Conservation (phyloP, 73 alveolate genomes). For the Paramecium pentaurelia region DNA sequence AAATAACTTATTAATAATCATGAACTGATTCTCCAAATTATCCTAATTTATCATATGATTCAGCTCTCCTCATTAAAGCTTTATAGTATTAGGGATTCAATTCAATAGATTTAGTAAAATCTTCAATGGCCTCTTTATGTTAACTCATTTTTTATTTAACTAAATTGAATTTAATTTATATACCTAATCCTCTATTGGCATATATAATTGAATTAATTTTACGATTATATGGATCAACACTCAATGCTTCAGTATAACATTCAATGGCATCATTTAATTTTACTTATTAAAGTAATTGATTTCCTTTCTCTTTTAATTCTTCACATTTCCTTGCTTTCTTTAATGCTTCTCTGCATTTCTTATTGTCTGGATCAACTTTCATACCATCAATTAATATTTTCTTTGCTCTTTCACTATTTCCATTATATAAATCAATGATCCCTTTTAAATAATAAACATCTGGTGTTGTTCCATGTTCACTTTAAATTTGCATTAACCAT, state of each 20-base stretch:
- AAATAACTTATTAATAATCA: slow-evolving; percentile 83
- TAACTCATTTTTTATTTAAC: slow-evolving; percentile 76
- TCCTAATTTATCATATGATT: slow-evolving; percentile 77
- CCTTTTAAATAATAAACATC: slow-evolving; percentile 52
- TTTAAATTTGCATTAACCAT: slow-evolving; percentile 27
- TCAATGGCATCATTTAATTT: slow-evolving; percentile 84
- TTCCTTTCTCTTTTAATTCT: slow-evolving; percentile 82
- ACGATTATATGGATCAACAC: slow-evolving; percentile 84
- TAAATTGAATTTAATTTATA: background rate
- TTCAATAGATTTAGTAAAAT: slow-evolving; percentile 82
- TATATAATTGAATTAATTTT: slow-evolving; percentile 79
- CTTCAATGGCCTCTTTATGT: slow-evolving; percentile 83
- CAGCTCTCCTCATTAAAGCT: slow-evolving; percentile 93
- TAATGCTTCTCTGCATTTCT: slow-evolving; percentile 64
- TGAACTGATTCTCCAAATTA: slow-evolving; percentile 84
- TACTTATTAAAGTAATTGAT: slow-evolving; percentile 68
- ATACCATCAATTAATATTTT: slow-evolving; percentile 71
- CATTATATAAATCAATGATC: slow-evolving; percentile 42
- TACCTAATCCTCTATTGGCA: slow-evolving; percentile 83
- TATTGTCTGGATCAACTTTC: slow-evolving; percentile 80
- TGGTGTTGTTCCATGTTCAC: slow-evolving; percentile 17
- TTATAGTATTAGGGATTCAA: slow-evolving; percentile 86
- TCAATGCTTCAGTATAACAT: slow-evolving; percentile 86
- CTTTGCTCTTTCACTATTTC: slow-evolving; percentile 72
- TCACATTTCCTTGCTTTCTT: slow-evolving; percentile 72